Conservation (phyloP, 345 rosid species). For the Salix exigua region DNA sequence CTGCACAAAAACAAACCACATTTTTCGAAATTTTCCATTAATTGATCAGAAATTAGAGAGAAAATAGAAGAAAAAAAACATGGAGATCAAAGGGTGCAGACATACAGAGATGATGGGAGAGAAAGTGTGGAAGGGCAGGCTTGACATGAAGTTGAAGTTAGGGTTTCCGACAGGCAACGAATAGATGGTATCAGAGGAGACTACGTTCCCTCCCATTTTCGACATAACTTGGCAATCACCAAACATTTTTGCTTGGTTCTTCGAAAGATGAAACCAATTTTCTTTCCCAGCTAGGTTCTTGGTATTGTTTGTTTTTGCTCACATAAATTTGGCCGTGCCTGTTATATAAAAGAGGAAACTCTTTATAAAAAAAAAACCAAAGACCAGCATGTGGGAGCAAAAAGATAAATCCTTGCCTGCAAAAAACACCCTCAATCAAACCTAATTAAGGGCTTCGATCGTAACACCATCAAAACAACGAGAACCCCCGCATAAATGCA, state of each 20-base stretch:
- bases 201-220: slow-evolving; percentile 54
- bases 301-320: not conserved
- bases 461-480: not conserved
- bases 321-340: not conserved
- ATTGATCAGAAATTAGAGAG: not conserved
- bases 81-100: too few relatives aligned
- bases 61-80: not conserved
- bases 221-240: slow-evolving; percentile 72
- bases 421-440: not conserved
- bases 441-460: not conserved
- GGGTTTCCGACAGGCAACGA: slow-evolving; percentile 66
- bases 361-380: not conserved
- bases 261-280: not conserved
- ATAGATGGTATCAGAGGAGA: slow-evolving; percentile 53
- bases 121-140: slow-evolving; percentile 55
- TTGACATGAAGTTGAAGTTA: slow-evolving; percentile 61
- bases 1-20: slow-evolving; percentile 17
- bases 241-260: slow-evolving; percentile 38
- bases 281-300: slow-evolving; percentile 11
- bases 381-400: not conserved
- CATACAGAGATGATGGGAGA: slow-evolving; percentile 61
- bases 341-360: not conserved
- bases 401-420: not conserved
- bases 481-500: not conserved
- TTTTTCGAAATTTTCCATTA: not conserved